phyloP scores from a whole-genome alignment of 345 rosid genomes.

The Corymbia maculata region DNA sequence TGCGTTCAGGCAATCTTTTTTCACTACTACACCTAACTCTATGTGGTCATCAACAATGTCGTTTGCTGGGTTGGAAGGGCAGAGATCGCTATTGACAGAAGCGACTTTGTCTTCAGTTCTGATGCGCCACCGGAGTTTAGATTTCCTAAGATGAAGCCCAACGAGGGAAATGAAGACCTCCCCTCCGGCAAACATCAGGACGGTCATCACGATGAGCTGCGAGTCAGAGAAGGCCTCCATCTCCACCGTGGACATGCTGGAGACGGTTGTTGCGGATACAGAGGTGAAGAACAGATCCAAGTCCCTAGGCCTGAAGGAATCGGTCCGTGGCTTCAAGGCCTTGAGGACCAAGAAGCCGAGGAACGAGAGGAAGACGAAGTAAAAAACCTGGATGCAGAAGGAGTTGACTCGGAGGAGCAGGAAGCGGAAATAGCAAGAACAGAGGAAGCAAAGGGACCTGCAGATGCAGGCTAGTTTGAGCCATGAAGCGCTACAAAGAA shows the following conservation, averaged over 20 bases:
- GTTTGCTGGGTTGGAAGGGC: neutral
- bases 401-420: conserved; percentile 5
- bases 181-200: conserved; percentile 54
- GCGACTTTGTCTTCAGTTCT: neutral
- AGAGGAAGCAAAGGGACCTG: neutral
- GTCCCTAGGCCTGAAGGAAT: conserved; percentile 14
- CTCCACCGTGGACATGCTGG: conserved; percentile 70
- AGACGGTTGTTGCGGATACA: conserved; percentile 48
- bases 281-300: conserved; percentile 64
- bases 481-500: neutral
- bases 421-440: neutral
- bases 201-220: conserved; percentile 43
- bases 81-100: neutral
- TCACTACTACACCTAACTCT: neutral
- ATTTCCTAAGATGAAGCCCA: neutral
- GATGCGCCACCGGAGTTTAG: neutral
- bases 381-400: conserved; percentile 25
- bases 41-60: neutral
- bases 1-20: neutral
- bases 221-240: conserved; percentile 70
- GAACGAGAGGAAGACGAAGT: conserved; percentile 23
- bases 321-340: conserved; percentile 17
- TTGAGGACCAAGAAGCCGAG: conserved; percentile 20
- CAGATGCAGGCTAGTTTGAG: neutral
- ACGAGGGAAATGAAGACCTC: conserved; percentile 49